Conservation (phyloP, 306 rosid genomes). For the Castanospermum australe region DNA sequence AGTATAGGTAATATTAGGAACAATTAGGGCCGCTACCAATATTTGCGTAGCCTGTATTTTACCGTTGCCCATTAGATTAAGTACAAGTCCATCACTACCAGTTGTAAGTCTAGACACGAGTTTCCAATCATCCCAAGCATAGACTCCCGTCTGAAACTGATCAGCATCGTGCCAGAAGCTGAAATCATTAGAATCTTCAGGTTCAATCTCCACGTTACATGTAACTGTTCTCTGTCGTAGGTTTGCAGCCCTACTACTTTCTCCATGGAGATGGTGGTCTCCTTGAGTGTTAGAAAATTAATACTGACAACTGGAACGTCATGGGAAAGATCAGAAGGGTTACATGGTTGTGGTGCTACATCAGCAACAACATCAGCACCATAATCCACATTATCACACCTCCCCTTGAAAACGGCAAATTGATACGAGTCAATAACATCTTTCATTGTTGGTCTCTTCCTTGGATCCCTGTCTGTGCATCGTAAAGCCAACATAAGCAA, state of each 20-base stretch:
- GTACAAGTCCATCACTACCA: not conserved
- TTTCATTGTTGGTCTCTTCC: conserved; percentile 53
- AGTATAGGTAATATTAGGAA: not conserved
- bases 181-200: not conserved
- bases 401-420: not conserved
- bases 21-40: not conserved
- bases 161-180: not conserved
- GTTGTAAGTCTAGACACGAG: not conserved
- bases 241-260: not conserved
- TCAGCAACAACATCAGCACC: not conserved
- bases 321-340: not conserved
- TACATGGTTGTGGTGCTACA: not conserved
- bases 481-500: conserved; percentile 47
- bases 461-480: conserved; percentile 49
- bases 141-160: not conserved
- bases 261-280: not conserved
- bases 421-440: conserved; percentile 23
- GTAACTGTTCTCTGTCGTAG: not conserved
- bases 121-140: not conserved
- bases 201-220: not conserved
- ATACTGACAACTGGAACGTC: not conserved
- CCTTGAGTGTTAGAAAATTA: not conserved
- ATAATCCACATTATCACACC: not conserved
- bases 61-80: not conserved
- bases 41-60: not conserved